Base-by-base conservation (phyloP, 805 yeast genomes). In the Helenozyma rhizophorensis region DNA sequence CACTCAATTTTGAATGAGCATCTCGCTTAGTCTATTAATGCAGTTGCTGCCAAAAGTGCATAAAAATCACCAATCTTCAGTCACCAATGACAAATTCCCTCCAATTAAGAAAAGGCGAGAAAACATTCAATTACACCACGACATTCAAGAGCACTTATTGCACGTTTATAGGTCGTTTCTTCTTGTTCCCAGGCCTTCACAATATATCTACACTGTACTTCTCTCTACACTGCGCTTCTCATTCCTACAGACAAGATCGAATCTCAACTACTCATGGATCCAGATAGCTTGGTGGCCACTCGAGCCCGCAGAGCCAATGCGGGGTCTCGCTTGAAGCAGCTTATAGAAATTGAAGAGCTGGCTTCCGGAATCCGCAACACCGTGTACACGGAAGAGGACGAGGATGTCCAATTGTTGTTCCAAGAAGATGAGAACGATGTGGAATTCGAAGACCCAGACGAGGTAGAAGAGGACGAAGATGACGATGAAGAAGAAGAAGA, bases 301-400 rank as follows among this genome's bases (percentile, higher is more conserved):
- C 73, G 97, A 40, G 63, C 76, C 39, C 69, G 86, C 43, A 76
- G 98, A 34, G 58, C 87, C 27, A 93, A 90, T 60, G 98, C 98
- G 2, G 98, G 98, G 11, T 82, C 85, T 32, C 69, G 93, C 34
- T 65, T 93, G 53, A 76, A 76, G 48, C 77, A 78, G 36, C 69
- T 93, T 39, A 62, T 93, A 13, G 83, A 78, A 37, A 70, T 84
- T 18, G 95, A 80, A 46, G 83, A 76, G 42, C 81, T 76, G 28
- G 52, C 62, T 7, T 44, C 57, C 2, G 25, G 50, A 24, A 23
- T 42, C 2, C 37, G 43, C 8, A 49, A 56, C 16, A 28, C 37
- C 11, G 46, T 58, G 14, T 40, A 40, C 18, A 54, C 60, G 5
- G 87, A 85, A 26, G 95, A 83, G 26, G 94, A 85, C 41, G 88